Conservation (phyloP, 2,329 filamentous ascomycete genomes). For the Apiospora kogelbergensis region DNA sequence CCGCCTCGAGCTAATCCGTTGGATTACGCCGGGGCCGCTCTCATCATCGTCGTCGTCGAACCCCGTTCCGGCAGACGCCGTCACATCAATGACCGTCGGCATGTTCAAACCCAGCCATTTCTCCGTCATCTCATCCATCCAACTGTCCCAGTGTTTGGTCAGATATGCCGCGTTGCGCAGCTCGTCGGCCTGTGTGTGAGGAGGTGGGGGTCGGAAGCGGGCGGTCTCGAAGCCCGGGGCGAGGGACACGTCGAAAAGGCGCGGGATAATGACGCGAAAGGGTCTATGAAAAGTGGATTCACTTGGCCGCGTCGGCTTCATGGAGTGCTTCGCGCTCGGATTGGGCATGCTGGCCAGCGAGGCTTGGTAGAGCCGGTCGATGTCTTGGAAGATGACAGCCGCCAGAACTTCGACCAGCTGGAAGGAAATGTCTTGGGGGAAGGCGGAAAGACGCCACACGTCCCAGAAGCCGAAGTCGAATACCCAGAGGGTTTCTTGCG, state of each 20-base stretch:
- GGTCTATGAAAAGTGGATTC: slow-evolving; percentile 13
- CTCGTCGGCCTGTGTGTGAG: slow-evolving; percentile 50
- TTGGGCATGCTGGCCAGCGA: slow-evolving; percentile 30
- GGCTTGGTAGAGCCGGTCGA: slow-evolving; percentile 47
- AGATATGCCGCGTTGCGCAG: slow-evolving; percentile 54
- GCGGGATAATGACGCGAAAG: slow-evolving; percentile 53
- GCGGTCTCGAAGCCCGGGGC: slow-evolving; percentile 51
- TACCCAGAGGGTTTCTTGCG: slow-evolving; percentile 52
- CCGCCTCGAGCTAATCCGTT: slow-evolving; percentile 24
- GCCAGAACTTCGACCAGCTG: slow-evolving; percentile 37
- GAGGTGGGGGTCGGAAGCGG: slow-evolving; percentile 41
- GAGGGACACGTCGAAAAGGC: slow-evolving; percentile 53
- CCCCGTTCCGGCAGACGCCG: slow-evolving; percentile 9
- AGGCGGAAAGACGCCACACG: slow-evolving; percentile 49
- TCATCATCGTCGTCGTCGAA: slow-evolving; percentile 24
- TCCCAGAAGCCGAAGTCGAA: slow-evolving; percentile 57
- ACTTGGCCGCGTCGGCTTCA: slow-evolving; percentile 9
- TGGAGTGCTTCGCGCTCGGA: slow-evolving; percentile 18
- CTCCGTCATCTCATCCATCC: slow-evolving; percentile 38
- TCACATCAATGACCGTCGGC: slow-evolving; percentile 12
- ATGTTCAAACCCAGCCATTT: slow-evolving; percentile 42
- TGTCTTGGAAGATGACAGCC: slow-evolving; percentile 41
- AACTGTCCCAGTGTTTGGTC: slow-evolving; percentile 49
- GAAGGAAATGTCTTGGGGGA: slow-evolving; percentile 41
- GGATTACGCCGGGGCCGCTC: slow-evolving; percentile 31